Conservation (phyloP, 2,329 filamentous ascomycete species). For the Proliferodiscus dingleyae region DNA sequence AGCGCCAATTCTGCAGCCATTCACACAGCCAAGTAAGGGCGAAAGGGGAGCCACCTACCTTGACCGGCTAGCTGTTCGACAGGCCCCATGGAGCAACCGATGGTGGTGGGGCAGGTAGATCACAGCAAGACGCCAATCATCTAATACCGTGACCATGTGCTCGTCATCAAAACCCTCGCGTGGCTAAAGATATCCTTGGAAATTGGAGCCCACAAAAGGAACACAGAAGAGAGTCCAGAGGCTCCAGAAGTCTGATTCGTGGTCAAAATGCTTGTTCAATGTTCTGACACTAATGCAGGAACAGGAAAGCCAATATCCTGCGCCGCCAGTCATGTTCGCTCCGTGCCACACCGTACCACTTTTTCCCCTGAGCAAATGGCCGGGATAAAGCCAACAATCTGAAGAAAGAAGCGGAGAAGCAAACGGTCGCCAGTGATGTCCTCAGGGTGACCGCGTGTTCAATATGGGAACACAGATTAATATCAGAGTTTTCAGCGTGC, state of each 20-base stretch:
- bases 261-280: neutral
- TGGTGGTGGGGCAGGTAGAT: neutral
- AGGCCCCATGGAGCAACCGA: neutral
- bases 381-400: neutral
- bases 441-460: neutral
- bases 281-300: constrained; percentile 2
- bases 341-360: neutral
- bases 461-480: neutral
- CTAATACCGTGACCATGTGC: neutral
- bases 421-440: neutral
- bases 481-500: neutral
- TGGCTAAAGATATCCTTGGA: neutral
- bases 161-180: neutral
- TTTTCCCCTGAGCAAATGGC: constrained; percentile 1
- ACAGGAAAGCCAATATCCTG: neutral
- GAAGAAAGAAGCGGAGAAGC: neutral
- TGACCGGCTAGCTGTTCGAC: neutral
- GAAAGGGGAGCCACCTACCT: neutral
- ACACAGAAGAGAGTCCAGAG: neutral
- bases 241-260: neutral
- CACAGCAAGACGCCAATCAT: neutral
- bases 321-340: neutral
- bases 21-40: neutral
- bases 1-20: constrained; percentile 12
- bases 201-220: constrained; percentile 1